Percentiles rank a stretch among this genome's conserved stretches.
These are phyloP conservation scores for Colletotrichum abscissum DNA, from an alignment of 2,329 filamentous ascomycete species.

Conservation along the genomic window DNA sequence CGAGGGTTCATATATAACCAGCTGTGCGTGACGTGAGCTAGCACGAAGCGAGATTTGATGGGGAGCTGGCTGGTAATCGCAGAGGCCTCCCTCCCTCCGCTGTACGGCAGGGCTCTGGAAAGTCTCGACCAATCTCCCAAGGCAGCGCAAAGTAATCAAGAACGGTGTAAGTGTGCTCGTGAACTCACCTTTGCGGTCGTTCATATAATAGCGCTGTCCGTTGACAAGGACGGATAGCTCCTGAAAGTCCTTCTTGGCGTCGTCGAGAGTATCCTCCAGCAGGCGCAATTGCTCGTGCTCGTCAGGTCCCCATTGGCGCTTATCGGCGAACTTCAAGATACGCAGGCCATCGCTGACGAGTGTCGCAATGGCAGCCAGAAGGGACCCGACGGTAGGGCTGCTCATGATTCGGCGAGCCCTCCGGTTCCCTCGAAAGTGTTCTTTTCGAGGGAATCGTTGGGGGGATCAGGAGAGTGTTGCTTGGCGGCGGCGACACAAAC, in stretches of 20 bases:
- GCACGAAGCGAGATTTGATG: slow-evolving; percentile 5
- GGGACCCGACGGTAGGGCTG: slow-evolving; percentile 66
- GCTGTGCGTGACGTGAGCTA: slow-evolving; percentile 12
- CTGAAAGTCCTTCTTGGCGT: slow-evolving; percentile 71
- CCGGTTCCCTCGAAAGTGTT: slow-evolving; percentile 20
- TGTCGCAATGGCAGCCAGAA: slow-evolving; percentile 68
- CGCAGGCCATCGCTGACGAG: slow-evolving; percentile 64
- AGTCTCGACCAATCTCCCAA: slow-evolving; percentile 17
- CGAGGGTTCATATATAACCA: background rate
- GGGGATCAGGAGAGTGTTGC: background rate
- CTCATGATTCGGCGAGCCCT: slow-evolving; percentile 45
- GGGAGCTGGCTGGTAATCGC: background rate
- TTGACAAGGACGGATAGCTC: slow-evolving; percentile 65
- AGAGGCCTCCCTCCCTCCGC: slow-evolving; percentile 14
- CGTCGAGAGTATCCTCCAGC: slow-evolving; percentile 66
- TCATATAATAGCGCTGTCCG: slow-evolving; percentile 68
- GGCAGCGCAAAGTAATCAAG: slow-evolving; percentile 1
- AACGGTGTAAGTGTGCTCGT: background rate
- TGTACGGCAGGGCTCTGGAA: slow-evolving; percentile 11
- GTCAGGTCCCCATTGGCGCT: slow-evolving; percentile 67
- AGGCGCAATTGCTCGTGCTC: slow-evolving; percentile 69
- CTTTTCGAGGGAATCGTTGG: slow-evolving; percentile 26
- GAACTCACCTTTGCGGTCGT: slow-evolving; percentile 63
- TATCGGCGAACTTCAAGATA: slow-evolving; percentile 67
- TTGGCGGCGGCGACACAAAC: slow-evolving; percentile 1